Evolutionary conservation across 2,329 filamentous ascomycete genomes (phyloP).

Genomic region (Aspergillus fumigatus): DNA sequence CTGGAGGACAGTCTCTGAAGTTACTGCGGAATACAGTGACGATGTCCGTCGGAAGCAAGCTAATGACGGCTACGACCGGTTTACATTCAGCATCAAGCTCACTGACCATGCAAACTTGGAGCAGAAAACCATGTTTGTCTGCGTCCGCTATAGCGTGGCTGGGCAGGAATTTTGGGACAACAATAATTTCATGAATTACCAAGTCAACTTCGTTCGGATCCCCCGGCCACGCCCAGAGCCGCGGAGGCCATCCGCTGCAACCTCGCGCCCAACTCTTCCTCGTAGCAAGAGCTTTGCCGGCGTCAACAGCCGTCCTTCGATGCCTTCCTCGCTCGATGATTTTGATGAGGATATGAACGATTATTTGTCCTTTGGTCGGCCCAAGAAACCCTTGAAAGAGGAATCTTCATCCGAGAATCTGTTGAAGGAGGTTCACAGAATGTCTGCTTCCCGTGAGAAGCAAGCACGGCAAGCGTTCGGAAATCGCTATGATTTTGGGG

Average conservation of each 20-base stretch:
- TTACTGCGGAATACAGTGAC: conserved; percentile 79
- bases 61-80: conserved; percentile 72
- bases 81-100: conserved; percentile 90
- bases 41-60: conserved; percentile 65
- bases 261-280: conserved; percentile 55
- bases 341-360: conserved; percentile 54
- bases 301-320: conserved; percentile 49
- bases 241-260: conserved; percentile 46
- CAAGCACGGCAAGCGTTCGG: conserved; percentile 70
- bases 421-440: conserved; percentile 61
- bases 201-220: conserved; percentile 88
- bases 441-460: conserved; percentile 45
- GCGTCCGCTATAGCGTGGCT: conserved; percentile 79
- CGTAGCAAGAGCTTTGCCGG: conserved; percentile 60
- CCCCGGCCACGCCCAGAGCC: conserved; percentile 53
- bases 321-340: conserved; percentile 61
- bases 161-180: conserved; percentile 94
- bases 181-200: conserved; percentile 81
- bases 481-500: conserved; percentile 91
- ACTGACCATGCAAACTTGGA: conserved; percentile 88
- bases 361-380: conserved; percentile 53
- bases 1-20: conserved; percentile 97
- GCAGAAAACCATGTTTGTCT: conserved; percentile 87
- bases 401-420: conserved; percentile 71
- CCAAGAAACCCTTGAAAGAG: conserved; percentile 59